phyloP scores from a whole-genome alignment of 2,329 filamentous ascomycete species.

The Hypoxylon sp. region DNA sequence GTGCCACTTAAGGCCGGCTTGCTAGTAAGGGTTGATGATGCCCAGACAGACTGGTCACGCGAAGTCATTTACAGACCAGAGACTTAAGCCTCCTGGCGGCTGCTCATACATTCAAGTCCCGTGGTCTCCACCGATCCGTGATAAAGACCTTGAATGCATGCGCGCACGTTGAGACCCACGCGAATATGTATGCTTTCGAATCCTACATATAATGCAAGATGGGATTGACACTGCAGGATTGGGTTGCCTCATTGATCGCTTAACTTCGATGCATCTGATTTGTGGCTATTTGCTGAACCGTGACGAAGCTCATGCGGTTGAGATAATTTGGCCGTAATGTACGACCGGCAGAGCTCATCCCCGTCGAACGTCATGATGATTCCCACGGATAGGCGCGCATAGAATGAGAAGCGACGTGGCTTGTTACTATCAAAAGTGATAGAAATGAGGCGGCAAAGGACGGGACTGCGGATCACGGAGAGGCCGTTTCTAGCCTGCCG shows the following conservation, averaged over 20 bases:
- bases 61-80: slow-evolving; percentile 19
- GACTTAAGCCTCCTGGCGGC: slow-evolving; percentile 41
- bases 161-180: slow-evolving; percentile 22
- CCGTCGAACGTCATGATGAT: slow-evolving; percentile 16
- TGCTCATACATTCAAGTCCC: slow-evolving; percentile 38
- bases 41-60: slow-evolving; percentile 22
- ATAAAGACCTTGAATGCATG: slow-evolving; percentile 27
- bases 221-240: slow-evolving; percentile 28
- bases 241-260: slow-evolving; percentile 32
- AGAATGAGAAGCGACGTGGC: slow-evolving; percentile 36
- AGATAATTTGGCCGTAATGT: slow-evolving; percentile 19
- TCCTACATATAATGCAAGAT: slow-evolving; percentile 27
- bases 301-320: slow-evolving; percentile 15
- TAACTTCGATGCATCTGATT: slow-evolving; percentile 14
- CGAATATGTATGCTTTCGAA: slow-evolving; percentile 15
- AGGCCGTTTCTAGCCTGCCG: slow-evolving; percentile 44
- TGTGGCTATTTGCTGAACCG: slow-evolving; percentile 19
- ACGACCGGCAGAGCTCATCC: slow-evolving; percentile 9
- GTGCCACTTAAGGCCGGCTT: slow-evolving; percentile 20
- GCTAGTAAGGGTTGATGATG: slow-evolving; percentile 13
- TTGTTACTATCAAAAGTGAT: slow-evolving; percentile 27
- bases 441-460: slow-evolving; percentile 43
- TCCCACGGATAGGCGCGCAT: slow-evolving; percentile 24
- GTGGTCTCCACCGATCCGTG: slow-evolving; percentile 33
- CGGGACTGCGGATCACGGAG: slow-evolving; percentile 44